Conservation (phyloP, 768 basidiomycete species). For the Tulasnella sp. region DNA sequence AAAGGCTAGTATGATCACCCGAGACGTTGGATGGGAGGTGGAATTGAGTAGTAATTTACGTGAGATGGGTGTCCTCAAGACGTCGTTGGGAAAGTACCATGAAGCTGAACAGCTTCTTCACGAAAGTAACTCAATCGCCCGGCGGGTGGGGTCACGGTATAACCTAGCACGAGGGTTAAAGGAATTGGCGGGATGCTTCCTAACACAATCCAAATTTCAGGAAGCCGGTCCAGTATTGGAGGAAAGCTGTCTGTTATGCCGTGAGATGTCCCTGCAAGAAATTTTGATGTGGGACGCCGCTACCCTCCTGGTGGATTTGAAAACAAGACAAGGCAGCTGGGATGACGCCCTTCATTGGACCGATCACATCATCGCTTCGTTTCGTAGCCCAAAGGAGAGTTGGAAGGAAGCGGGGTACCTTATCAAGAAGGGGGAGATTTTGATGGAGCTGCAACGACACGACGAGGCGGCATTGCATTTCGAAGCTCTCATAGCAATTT, state of each 20-base stretch:
- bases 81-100: background rate
- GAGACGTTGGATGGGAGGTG: background rate
- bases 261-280: no score
- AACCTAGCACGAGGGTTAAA: background rate
- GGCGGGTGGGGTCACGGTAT: background rate
- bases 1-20: background rate
- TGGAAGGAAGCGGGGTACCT: no score
- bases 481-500: no score
- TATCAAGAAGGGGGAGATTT: no score
- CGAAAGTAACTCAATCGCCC: background rate
- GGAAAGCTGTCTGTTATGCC: background rate
- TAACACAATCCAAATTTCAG: background rate
- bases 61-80: background rate
- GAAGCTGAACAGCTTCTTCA: background rate
- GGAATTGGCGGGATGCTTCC: background rate
- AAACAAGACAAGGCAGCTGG: no score
- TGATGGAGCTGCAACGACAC: no score
- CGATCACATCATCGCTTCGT: no score
- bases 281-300: no score
- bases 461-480: no score
- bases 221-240: background rate
- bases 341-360: no score
- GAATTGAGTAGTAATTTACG: background rate
- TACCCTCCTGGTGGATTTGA: no score
- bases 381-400: no score